A percentile compares a stretch with the other conserved stretches of the same genome.
Conservation (phyloP, 2,329 filamentous ascomycete species). For the Pestalotiopsis sp. region DNA sequence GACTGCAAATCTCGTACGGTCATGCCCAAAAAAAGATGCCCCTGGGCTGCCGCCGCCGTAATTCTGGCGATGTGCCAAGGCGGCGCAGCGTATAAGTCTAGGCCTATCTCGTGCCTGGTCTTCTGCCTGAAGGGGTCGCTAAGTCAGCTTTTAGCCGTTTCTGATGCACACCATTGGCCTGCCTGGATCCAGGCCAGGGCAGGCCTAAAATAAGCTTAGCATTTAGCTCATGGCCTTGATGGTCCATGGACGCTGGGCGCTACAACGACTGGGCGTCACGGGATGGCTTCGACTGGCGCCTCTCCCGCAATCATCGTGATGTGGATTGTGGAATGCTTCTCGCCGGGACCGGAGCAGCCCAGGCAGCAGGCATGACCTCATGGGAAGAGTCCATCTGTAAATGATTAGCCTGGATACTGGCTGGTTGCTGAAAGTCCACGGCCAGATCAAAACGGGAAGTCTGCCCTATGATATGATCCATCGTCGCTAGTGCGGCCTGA, state of each 20-base stretch:
- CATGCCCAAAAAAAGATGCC: neutral
- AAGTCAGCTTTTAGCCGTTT: neutral
- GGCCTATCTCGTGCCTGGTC: neutral
- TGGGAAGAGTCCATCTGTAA: too few relatives aligned
- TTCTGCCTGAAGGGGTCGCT: neutral
- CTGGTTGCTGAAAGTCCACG: too few relatives aligned
- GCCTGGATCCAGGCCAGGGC: neutral
- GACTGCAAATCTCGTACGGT: constrained; percentile 1
- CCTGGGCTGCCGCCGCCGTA: neutral
- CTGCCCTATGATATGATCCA: neutral
- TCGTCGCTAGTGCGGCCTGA: neutral
- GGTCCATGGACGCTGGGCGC: neutral
- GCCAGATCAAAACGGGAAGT: neutral
- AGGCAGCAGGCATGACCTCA: too few relatives aligned
- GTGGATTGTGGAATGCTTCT: neutral
- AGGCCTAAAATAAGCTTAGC: constrained; percentile 6
- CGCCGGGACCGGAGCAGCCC: too few relatives aligned
- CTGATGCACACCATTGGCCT: neutral
- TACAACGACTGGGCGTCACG: neutral
- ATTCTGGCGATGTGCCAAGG: constrained; percentile 1
- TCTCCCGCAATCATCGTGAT: neutral
- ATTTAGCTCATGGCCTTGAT: neutral
- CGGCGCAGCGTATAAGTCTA: neutral
- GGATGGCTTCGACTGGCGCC: neutral
- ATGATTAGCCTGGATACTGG: too few relatives aligned